Conservation (phyloP, 371 early-diverging fungal genomes). For the Rhizopus microsporus region DNA sequence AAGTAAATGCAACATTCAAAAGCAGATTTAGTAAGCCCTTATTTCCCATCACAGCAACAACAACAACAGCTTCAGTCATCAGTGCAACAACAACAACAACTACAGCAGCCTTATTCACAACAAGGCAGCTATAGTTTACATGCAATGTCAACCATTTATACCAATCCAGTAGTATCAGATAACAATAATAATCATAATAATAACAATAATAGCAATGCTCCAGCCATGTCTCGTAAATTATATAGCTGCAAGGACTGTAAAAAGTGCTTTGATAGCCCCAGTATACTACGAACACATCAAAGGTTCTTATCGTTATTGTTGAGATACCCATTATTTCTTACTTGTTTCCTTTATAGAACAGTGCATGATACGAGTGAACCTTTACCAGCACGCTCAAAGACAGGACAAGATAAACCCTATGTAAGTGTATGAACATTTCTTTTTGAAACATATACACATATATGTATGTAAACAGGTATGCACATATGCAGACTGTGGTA, state of each 20-base stretch:
- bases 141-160: neutral
- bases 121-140: neutral
- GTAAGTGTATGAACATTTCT: conserved; percentile 4
- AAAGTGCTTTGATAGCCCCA: conserved; percentile 21
- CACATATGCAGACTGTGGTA: conserved; percentile 43
- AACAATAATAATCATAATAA: neutral
- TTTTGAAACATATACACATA: neutral
- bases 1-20: neutral
- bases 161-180: neutral
- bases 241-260: conserved; percentile 22
- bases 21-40: neutral
- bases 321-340: neutral
- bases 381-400: conserved; percentile 3
- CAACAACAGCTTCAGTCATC: conserved; percentile 3
- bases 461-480: conserved; percentile 18
- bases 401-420: conserved; percentile 22
- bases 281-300: conserved; percentile 24
- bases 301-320: conserved; percentile 7
- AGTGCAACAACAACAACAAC: conserved; percentile 2
- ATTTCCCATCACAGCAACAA: neutral
- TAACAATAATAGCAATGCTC: neutral
- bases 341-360: conserved; percentile 6
- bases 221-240: conserved; percentile 23
- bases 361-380: conserved; percentile 15
- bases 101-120: neutral